Percentiles rank a stretch among this genome's conserved stretches.
Evolutionary conservation across 306 rosid genomes (phyloP).

Genomic region (Dicorynia guianensis): DNA sequence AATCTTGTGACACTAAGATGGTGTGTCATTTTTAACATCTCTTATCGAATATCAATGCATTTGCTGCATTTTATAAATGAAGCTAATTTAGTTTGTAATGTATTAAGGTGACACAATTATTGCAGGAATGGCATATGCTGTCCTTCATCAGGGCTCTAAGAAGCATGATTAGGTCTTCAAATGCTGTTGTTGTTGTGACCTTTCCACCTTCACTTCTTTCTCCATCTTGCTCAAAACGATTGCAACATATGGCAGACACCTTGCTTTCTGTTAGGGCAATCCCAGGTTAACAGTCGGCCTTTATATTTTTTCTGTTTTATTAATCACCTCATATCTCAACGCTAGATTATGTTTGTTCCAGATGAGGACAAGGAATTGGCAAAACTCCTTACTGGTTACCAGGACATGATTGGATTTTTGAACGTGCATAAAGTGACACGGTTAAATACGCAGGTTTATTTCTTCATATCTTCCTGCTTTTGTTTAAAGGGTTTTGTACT

Average conservation of each 20-base stretch:
- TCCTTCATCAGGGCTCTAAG: slow-evolving; percentile 78
- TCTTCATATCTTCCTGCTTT: not conserved
- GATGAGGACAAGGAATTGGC: slow-evolving; percentile 90
- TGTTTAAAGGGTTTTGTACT: not conserved
- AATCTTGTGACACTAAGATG: not conserved
- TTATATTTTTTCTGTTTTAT: slow-evolving; percentile 14
- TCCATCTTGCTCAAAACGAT: slow-evolving; percentile 70
- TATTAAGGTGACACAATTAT: slow-evolving; percentile 1
- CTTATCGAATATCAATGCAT: not conserved
- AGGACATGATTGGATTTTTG: slow-evolving; percentile 91
- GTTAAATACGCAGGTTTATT: slow-evolving; percentile 78
- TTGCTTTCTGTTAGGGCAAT: slow-evolving; percentile 82
- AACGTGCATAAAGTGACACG: slow-evolving; percentile 80
- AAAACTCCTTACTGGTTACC: slow-evolving; percentile 90
- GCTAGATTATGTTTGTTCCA: slow-evolving; percentile 39
- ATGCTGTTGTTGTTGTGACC: slow-evolving; percentile 78
- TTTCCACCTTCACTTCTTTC: slow-evolving; percentile 77
- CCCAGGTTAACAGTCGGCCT: slow-evolving; percentile 67
- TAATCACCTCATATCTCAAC: slow-evolving; percentile 35
- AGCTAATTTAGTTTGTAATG: slow-evolving; percentile 20
- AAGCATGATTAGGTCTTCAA: slow-evolving; percentile 70
- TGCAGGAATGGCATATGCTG: slow-evolving; percentile 93
- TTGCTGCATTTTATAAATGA: slow-evolving; percentile 24
- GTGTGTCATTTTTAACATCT: not conserved
- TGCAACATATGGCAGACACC: slow-evolving; percentile 94